A percentile compares a stretch with the other conserved stretches of the same genome.
Conservation (phyloP, 257 asterid genomes). For the Mitragyna speciosa region DNA sequence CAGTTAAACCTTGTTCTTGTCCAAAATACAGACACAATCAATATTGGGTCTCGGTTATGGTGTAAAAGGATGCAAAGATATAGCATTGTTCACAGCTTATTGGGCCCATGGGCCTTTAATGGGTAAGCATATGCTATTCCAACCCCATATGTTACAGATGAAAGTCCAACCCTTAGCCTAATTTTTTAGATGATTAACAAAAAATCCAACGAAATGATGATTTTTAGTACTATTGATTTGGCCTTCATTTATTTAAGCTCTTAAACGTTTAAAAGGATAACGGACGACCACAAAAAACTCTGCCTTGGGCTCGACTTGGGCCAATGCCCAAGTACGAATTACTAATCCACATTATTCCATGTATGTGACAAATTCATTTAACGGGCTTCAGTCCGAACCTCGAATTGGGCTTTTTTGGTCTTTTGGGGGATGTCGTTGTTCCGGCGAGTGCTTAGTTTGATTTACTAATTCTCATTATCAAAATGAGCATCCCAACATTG, state of each 20-base stretch:
- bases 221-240: background rate
- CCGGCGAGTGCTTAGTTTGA: too few relatives aligned
- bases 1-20: too few relatives aligned
- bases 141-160: background rate
- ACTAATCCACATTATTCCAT: background rate
- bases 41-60: background rate
- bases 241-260: too few relatives aligned
- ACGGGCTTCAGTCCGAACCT: background rate
- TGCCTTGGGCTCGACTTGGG: background rate
- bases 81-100: too few relatives aligned
- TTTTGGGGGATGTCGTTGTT: too few relatives aligned
- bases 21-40: background rate
- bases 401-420: background rate
- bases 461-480: too few relatives aligned
- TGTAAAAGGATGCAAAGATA: background rate
- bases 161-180: background rate
- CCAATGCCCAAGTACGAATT: background rate
- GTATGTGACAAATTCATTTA: background rate
- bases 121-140: too few relatives aligned
- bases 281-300: background rate
- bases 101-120: background rate
- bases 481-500: too few relatives aligned
- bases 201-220: background rate
- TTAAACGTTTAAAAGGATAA: background rate
- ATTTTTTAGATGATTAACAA: background rate